Conservation (phyloP, 2,329 filamentous ascomycete genomes). For the Colletotrichum noveboracense region DNA sequence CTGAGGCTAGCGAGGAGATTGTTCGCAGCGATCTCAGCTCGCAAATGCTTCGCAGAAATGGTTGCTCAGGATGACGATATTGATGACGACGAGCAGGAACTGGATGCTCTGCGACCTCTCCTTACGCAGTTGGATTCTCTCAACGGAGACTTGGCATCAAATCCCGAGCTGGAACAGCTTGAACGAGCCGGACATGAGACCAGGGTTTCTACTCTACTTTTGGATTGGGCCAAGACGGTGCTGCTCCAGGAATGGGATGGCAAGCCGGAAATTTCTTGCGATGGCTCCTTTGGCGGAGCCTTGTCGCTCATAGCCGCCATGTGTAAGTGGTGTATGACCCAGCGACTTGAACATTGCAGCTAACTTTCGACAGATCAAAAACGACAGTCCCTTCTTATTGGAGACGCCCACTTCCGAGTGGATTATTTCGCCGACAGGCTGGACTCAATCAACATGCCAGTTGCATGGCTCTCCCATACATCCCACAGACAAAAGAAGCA, state of each 20-base stretch:
- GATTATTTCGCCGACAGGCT: constrained; percentile 79
- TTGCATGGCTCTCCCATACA: constrained; percentile 70
- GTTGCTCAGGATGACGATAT: constrained; percentile 38
- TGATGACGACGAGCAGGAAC: constrained; percentile 33
- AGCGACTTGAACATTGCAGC: background rate
- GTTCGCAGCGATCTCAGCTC: constrained; percentile 60
- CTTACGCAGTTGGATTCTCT: constrained; percentile 60
- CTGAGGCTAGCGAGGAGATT: constrained; percentile 63
- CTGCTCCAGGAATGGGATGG: constrained; percentile 85
- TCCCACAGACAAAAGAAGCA: constrained; percentile 71
- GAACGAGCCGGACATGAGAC: constrained; percentile 63
- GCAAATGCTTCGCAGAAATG: constrained; percentile 55
- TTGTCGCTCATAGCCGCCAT: constrained; percentile 75
- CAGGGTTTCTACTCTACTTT: constrained; percentile 58
- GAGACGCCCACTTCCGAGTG: constrained; percentile 73
- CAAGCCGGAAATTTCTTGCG: constrained; percentile 69
- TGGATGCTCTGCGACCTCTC: constrained; percentile 53
- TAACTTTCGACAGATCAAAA: constrained; percentile 56
- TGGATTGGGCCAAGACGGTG: constrained; percentile 78
- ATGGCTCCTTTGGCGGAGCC: constrained; percentile 77
- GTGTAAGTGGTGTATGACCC: constrained; percentile 57
- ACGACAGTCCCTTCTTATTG: constrained; percentile 67
- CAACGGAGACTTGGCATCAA: constrained; percentile 46
- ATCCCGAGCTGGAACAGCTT: constrained; percentile 53
- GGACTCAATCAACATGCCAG: constrained; percentile 76